Evolutionary conservation across 345 rosid species (phyloP).

Genomic region (Conringia planisiliqua): DNA sequence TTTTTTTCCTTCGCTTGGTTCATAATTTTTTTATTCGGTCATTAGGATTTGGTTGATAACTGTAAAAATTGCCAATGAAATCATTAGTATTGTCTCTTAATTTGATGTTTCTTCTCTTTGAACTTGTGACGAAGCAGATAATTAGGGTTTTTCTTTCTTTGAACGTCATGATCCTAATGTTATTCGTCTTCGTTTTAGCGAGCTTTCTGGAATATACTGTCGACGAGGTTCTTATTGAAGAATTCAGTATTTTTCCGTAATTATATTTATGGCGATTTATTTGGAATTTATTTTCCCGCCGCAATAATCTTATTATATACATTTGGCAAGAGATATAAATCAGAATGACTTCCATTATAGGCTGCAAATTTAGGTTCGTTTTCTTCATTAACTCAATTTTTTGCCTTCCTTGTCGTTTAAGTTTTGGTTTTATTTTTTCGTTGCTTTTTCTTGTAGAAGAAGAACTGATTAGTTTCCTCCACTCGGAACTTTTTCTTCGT

Average conservation of each 20-base stretch:
- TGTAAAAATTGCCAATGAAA: background rate
- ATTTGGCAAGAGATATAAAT: background rate
- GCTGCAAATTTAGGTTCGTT: background rate
- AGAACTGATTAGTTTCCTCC: background rate
- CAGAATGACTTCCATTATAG: background rate
- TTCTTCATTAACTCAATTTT: background rate
- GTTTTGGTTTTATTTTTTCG: background rate
- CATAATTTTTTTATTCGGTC: background rate
- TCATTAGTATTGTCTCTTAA: background rate
- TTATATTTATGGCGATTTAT: no score
- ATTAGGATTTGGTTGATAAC: background rate
- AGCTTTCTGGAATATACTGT: background rate
- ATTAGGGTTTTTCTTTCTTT: conserved; percentile 1
- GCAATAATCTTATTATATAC: background rate
- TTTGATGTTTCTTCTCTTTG: background rate
- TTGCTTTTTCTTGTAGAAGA: background rate
- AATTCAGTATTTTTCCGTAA: background rate
- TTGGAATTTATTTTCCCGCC: no score
- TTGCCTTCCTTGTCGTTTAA: background rate
- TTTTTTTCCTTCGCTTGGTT: background rate
- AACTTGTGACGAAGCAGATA: no score
- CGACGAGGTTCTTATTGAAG: background rate
- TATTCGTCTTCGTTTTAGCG: background rate
- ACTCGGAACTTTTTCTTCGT: background rate
- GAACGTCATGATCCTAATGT: background rate